A percentile compares a stretch with the other conserved stretches of the same genome.
phyloP scores from a whole-genome alignment of 768 basidiomycete species.

The Gloeostereum incarnatum region DNA sequence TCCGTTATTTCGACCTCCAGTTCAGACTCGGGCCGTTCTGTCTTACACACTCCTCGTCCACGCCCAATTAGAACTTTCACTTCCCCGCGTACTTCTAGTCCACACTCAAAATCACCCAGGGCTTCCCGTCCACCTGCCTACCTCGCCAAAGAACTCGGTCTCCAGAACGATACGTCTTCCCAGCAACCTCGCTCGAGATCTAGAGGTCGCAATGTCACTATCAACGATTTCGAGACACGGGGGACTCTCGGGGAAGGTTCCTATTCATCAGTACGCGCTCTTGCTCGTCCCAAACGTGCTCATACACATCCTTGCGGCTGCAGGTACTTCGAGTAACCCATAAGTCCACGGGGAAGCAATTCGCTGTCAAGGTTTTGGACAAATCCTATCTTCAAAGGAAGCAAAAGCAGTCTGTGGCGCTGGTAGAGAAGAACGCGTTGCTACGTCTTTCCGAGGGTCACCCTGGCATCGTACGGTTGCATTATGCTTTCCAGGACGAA shows the following conservation, averaged over 20 bases:
- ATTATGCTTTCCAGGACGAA: slow-evolving; percentile 81
- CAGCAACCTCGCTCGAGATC: slow-evolving; percentile 28
- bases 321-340: slow-evolving; percentile 54
- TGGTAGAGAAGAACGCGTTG: slow-evolving; percentile 73
- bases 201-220: slow-evolving; percentile 28
- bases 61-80: slow-evolving; percentile 59
- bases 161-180: slow-evolving; percentile 18
- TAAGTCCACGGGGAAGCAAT: slow-evolving; percentile 46
- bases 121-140: slow-evolving; percentile 42
- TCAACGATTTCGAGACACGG: slow-evolving; percentile 67
- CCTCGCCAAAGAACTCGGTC: slow-evolving; percentile 47
- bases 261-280: slow-evolving; percentile 61
- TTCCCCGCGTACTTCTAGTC: slow-evolving; percentile 51
- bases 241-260: slow-evolving; percentile 74
- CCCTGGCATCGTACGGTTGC: slow-evolving; percentile 73
- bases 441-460: slow-evolving; percentile 66
- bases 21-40: slow-evolving; percentile 37
- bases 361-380: slow-evolving; percentile 77
- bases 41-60: slow-evolving; percentile 32
- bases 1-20: slow-evolving; percentile 67
- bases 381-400: slow-evolving; percentile 76
- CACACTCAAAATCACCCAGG: slow-evolving; percentile 26
- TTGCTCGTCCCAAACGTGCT: slow-evolving; percentile 1
- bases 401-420: slow-evolving; percentile 69
- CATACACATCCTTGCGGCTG: slow-evolving; percentile 5